Conservation (phyloP, 495 filamentous ascomycete species). For the Sordaria brevicollis region DNA sequence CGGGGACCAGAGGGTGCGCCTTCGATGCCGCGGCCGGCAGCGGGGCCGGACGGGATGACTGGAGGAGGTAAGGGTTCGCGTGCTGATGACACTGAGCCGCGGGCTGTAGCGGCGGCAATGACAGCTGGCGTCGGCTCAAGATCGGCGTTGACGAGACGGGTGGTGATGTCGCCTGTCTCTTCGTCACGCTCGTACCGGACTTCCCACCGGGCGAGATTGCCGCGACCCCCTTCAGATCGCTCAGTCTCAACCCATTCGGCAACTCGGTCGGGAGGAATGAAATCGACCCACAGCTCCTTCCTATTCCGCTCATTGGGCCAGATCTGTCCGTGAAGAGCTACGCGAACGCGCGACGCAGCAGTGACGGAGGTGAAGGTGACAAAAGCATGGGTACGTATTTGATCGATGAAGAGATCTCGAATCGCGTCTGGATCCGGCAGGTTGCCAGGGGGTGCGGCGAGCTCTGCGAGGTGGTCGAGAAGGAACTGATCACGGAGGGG, state of each 20-base stretch:
- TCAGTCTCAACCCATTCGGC: slow-evolving; percentile 67
- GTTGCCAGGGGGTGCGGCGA: slow-evolving; percentile 51
- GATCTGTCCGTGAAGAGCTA: slow-evolving; percentile 60
- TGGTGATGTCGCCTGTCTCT: slow-evolving; percentile 41
- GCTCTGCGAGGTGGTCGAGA: slow-evolving; percentile 51
- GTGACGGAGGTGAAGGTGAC: slow-evolving; percentile 55
- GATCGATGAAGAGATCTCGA: slow-evolving; percentile 65
- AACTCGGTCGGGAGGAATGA: slow-evolving; percentile 68
- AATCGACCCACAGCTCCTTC: slow-evolving; percentile 82
- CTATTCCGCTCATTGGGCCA: slow-evolving; percentile 85
- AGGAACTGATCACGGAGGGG: slow-evolving; percentile 61
- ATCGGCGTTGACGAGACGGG: slow-evolving; percentile 36
- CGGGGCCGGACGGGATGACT: slow-evolving; percentile 30
- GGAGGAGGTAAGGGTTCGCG: neutral
- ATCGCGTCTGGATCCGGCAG: slow-evolving; percentile 44
- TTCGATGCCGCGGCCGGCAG: slow-evolving; percentile 24
- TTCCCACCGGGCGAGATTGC: slow-evolving; percentile 48
- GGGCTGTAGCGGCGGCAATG: neutral
- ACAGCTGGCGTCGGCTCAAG: slow-evolving; percentile 16
- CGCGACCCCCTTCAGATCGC: slow-evolving; percentile 36
- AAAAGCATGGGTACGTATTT: slow-evolving; percentile 81
- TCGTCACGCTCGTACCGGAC: slow-evolving; percentile 35
- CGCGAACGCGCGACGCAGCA: slow-evolving; percentile 69
- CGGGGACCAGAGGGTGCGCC: slow-evolving; percentile 34
- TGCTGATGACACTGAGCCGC: neutral